Percentiles rank a stretch among this genome's conserved stretches.
phyloP scores from a whole-genome alignment of 306 rosid genomes.

The Oemleria cerasiformis region DNA sequence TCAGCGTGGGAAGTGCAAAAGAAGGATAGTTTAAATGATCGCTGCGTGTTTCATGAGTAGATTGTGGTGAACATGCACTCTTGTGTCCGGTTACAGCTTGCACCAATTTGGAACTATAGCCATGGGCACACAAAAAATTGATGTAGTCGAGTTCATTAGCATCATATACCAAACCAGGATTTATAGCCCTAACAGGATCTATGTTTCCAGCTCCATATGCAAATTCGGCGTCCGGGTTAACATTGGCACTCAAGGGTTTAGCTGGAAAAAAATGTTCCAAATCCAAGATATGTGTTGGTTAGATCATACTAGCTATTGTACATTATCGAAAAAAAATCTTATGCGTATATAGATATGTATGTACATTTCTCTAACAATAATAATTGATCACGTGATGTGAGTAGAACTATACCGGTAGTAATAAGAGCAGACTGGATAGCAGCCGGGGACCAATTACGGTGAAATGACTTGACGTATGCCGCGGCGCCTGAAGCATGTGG shows the following conservation, averaged over 20 bases:
- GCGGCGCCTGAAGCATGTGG: slow-evolving; percentile 46
- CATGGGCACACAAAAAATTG: slow-evolving; percentile 43
- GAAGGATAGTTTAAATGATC: slow-evolving; percentile 56
- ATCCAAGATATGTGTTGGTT: background rate
- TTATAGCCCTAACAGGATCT: slow-evolving; percentile 31
- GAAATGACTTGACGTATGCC: slow-evolving; percentile 50
- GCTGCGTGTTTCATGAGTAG: background rate
- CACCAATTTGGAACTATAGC: slow-evolving; percentile 27
- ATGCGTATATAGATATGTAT: too few species aligned
- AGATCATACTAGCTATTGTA: background rate
- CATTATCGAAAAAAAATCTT: too few species aligned
- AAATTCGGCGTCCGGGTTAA: slow-evolving; percentile 31
- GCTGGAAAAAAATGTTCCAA: slow-evolving; percentile 27
- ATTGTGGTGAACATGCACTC: background rate
- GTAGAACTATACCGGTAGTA: slow-evolving; percentile 36
- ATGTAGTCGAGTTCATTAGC: slow-evolving; percentile 26
- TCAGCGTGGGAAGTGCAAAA: slow-evolving; percentile 21
- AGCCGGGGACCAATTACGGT: slow-evolving; percentile 51
- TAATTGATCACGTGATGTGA: background rate
- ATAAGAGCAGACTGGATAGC: slow-evolving; percentile 44
- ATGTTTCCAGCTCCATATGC: slow-evolving; percentile 50
- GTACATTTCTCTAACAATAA: background rate
- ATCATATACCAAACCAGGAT: slow-evolving; percentile 54
- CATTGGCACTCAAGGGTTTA: slow-evolving; percentile 17
- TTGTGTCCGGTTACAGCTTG: slow-evolving; percentile 13